Percentiles rank a stretch among this genome's conserved stretches.
phyloP scores from a whole-genome alignment of 2,329 filamentous ascomycete genomes.

The Alternaria panax region DNA sequence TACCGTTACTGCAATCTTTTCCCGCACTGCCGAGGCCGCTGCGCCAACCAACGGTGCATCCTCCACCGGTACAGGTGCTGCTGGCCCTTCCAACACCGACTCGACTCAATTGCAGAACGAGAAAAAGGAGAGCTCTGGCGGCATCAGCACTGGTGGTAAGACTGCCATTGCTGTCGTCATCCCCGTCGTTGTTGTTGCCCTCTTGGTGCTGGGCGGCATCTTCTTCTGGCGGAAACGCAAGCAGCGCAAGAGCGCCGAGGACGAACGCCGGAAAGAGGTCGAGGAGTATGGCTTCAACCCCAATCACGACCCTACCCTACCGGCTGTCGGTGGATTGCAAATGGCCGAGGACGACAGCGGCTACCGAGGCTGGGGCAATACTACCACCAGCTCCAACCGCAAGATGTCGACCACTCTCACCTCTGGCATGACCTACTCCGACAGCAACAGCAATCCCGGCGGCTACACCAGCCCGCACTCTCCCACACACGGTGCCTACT shows the following conservation, averaged over 20 bases:
- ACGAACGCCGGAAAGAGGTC: constrained; percentile 91
- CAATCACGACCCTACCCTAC: constrained; percentile 88
- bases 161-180: constrained; percentile 95
- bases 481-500: constrained; percentile 68
- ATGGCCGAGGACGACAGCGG: constrained; percentile 79
- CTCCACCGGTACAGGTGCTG: constrained; percentile 9
- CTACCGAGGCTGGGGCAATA: constrained; percentile 94
- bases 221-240: constrained; percentile 91
- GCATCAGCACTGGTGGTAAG: constrained; percentile 69
- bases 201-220: constrained; percentile 77
- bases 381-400: constrained; percentile 71
- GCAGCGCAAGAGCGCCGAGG: constrained; percentile 81
- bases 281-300: constrained; percentile 98
- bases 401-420: constrained; percentile 92
- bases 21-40: constrained; percentile 13
- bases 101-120: constrained; percentile 21
- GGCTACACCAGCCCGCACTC: constrained; percentile 64
- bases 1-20: constrained; percentile 26
- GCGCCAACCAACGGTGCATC: constrained; percentile 12
- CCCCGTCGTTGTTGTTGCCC: constrained; percentile 84
- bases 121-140: constrained; percentile 32
- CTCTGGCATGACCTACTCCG: constrained; percentile 75
- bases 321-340: constrained; percentile 62
- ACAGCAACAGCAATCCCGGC: constrained; percentile 66
- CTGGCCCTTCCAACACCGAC: constrained; percentile 18